These are phyloP conservation scores for Coprinopsis strossmayeri DNA, from an alignment of 768 basidiomycete genomes.

Conservation along the genomic window DNA sequence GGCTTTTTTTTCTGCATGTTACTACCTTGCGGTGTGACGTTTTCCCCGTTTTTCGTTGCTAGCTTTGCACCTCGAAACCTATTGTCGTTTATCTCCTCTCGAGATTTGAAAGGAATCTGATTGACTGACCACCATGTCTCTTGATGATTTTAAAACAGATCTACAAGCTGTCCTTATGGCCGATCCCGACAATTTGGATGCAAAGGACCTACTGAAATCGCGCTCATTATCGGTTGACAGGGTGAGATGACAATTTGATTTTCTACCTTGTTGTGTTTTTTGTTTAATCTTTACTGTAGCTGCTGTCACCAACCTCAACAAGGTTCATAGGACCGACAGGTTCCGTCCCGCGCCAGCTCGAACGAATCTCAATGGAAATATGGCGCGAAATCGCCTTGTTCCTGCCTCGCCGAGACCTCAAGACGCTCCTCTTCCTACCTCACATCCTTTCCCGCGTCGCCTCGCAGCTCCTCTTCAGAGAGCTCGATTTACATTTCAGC, in stretches of 20 bases:
- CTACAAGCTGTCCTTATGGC: constrained; percentile 55
- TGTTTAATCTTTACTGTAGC: constrained; percentile 16
- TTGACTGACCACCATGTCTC: not conserved
- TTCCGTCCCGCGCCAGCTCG: constrained; percentile 29
- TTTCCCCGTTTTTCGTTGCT: too few relatives aligned
- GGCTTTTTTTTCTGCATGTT: too few relatives aligned
- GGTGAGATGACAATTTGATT: constrained; percentile 26
- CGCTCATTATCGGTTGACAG: constrained; percentile 51
- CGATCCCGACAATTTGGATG: constrained; percentile 68
- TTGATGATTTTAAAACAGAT: constrained; percentile 35
- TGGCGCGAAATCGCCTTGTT: constrained; percentile 65
- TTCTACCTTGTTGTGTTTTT: constrained; percentile 1
- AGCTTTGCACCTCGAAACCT: too few relatives aligned
- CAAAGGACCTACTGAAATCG: constrained; percentile 51
- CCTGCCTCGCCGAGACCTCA: constrained; percentile 60
- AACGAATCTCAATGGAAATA: constrained; percentile 59
- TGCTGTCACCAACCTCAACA: constrained; percentile 25
- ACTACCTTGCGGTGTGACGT: too few relatives aligned
- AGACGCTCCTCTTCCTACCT: constrained; percentile 55
- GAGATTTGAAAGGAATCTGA: not conserved
- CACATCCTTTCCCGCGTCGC: constrained; percentile 64
- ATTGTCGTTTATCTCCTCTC: not conserved
- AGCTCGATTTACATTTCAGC: constrained; percentile 59
- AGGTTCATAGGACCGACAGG: constrained; percentile 15
- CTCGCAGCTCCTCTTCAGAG: constrained; percentile 58